These are phyloP conservation scores for Polytrichum commune DNA, from an alignment of 225 moss, liverwort and hornwort species.

Conservation along the genomic window DNA sequence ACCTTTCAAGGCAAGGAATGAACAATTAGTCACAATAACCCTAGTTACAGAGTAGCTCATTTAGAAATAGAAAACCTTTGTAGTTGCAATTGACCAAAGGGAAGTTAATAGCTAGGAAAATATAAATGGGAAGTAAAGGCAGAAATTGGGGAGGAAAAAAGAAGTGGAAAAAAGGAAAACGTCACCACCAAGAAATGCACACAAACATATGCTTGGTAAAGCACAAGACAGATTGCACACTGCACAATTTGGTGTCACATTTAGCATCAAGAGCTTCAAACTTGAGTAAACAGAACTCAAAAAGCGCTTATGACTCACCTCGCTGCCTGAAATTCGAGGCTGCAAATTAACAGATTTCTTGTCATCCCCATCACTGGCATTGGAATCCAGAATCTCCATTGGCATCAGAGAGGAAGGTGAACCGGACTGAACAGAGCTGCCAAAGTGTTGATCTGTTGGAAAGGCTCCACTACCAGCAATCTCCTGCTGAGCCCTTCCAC, in stretches of 20 bases:
- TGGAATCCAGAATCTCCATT: constrained; percentile 42
- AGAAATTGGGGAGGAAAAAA: no score
- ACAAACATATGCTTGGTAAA: no score
- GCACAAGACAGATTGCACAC: no score
- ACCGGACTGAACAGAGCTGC: constrained; percentile 26
- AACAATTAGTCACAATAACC: no score
- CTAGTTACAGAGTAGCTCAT: no score
- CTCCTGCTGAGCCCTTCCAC: constrained; percentile 43
- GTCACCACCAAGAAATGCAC: no score
- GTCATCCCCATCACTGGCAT: constrained; percentile 35
- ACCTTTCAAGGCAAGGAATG: constrained; percentile 26
- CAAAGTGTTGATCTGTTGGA: constrained; percentile 43
- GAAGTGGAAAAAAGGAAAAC: no score
- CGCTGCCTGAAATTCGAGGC: constrained; percentile 27
- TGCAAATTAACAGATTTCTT: constrained; percentile 32
- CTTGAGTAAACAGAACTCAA: not conserved
- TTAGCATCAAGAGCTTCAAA: not conserved
- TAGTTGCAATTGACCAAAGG: no score
- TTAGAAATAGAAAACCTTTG: no score
- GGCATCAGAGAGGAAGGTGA: constrained; percentile 35
- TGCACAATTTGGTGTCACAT: no score
- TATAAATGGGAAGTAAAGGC: no score
- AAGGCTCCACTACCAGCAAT: constrained; percentile 42
- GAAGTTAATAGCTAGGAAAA: no score
- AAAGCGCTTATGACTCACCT: constrained; percentile 37